Percentiles rank a stretch among this genome's conserved stretches.
Conservation (phyloP, 164 flowering plant genomes). For the Berberis thunbergii region DNA sequence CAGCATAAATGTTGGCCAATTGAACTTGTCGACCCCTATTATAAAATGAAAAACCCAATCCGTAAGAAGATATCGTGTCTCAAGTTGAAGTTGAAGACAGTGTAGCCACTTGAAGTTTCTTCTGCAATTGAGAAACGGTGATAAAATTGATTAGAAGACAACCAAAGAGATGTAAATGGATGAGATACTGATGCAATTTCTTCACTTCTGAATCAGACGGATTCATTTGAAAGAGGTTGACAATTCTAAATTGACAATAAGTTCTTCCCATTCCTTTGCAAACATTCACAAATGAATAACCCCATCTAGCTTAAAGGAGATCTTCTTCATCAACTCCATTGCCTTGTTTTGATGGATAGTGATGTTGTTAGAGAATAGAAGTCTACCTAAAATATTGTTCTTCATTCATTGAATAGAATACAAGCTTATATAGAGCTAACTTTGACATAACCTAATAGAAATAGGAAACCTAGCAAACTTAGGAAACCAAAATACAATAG, state of each 20-base stretch:
- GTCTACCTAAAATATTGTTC: no score
- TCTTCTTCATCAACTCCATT: constrained; percentile 32
- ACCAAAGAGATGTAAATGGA: no score
- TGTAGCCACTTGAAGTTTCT: constrained; percentile 8
- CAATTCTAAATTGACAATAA: constrained; percentile 24
- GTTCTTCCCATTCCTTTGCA: constrained; percentile 41
- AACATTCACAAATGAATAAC: constrained; percentile 50
- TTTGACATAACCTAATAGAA: no score
- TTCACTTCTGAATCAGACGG: constrained; percentile 22
- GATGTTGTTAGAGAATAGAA: no score
- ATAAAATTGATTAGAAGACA: no score
- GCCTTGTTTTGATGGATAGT: constrained; percentile 27
- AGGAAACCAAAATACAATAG: no score
- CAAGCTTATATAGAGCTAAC: no score
- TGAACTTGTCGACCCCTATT: constrained; percentile 72
- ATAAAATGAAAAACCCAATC: neutral
- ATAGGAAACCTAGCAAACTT: no score
- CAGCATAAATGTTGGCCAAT: constrained; percentile 75
- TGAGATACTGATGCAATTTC: constrained; percentile 17
- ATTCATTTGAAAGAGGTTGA: no score
- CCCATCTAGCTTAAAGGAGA: constrained; percentile 45
- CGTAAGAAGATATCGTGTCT: no score
- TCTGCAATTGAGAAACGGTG: constrained; percentile 27
- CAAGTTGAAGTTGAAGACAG: no score
- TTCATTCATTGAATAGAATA: no score